Percentiles rank a stretch among this genome's conserved stretches.
Conservation (phyloP, 2,329 filamentous ascomycete genomes). For the Aspergillus arachidicola region DNA sequence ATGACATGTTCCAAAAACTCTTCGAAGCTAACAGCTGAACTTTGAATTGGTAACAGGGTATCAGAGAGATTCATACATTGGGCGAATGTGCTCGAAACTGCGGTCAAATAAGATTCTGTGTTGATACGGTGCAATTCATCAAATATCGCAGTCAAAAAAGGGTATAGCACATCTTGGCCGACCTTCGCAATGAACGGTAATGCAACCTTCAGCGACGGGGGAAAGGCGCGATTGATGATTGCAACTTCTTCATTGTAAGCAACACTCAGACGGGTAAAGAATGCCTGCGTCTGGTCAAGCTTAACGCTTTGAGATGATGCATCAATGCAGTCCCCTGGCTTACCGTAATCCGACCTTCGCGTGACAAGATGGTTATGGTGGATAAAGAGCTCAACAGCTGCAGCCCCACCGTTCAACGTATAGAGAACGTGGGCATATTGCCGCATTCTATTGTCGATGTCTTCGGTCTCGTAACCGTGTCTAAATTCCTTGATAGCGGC, state of each 20-base stretch:
- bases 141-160: conserved; percentile 82
- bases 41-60: conserved; percentile 67
- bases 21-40: conserved; percentile 61
- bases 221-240: conserved; percentile 81
- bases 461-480: conserved; percentile 84
- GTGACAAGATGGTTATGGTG: conserved; percentile 84
- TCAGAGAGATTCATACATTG: conserved; percentile 79
- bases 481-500: conserved; percentile 91
- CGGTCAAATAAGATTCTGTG: conserved; percentile 77
- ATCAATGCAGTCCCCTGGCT: conserved; percentile 80
- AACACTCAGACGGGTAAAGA: conserved; percentile 73
- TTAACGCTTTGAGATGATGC: conserved; percentile 68
- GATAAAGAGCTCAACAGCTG: conserved; percentile 81
- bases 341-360: conserved; percentile 70
- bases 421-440: conserved; percentile 86
- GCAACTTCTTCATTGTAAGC: conserved; percentile 81
- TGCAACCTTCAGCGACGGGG: conserved; percentile 69
- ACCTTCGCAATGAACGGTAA: conserved; percentile 80
- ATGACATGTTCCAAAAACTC: conserved; percentile 69
- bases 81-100: conserved; percentile 83
- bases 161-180: conserved; percentile 77
- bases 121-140: conserved; percentile 81
- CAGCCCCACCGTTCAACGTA: conserved; percentile 75
- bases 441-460: conserved; percentile 85
- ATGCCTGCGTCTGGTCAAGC: conserved; percentile 76